Base-by-base conservation (phyloP, 2,329 filamentous ascomycete genomes). In the Sporothrix phasma region DNA sequence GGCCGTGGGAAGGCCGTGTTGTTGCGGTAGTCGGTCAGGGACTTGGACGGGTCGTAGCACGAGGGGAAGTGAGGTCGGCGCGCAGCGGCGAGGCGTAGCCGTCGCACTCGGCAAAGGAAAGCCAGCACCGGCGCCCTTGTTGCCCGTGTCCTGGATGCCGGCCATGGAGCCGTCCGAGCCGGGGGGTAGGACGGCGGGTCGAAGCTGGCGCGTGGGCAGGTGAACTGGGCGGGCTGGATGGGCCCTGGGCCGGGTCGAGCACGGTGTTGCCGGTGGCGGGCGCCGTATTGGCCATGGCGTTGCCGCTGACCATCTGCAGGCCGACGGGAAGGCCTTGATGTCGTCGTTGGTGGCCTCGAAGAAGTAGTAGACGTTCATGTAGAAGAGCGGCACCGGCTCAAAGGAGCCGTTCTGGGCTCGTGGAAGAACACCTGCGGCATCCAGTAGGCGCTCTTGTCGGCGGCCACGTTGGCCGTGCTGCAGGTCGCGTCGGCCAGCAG, bases 301-400 rank as follows among this genome's bases (percentile, higher is more conserved):
- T 79, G 60, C 89, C 89, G 66, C 81, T 84, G 63, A 92, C 70
- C 79, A 93, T 90, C 71, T 86, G 84, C 69, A 93, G 81, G 22
- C 86, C 87, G 10, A 80, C 72, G 11, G 89, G 77, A 91, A 92
- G 15, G 88, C 79, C 69, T 81, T 79, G 71, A 90, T 81, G 26
- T 85, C 79, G 69, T 90, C 86, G 67, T 86, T 80, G 69, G 84
- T 83, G 49, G 77, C 70, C 69, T 87, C 84, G 73, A 87, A 87
- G 75, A 88, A 86, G 76, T 93, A 92, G 78, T 94, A 94, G 66
- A 83, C 83, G 71, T 87, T 86, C 82, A 88, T 86, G 72, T 90
- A 90, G 70, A 87, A 86, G 66, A 89, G 76, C 51, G 85, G 79
- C 19, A 92, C 88, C 41, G 81, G 79, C 73, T 86, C 83, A 69